Base-by-base conservation (phyloP, 805 yeast species). In the Cyberlindnera lachancei region DNA sequence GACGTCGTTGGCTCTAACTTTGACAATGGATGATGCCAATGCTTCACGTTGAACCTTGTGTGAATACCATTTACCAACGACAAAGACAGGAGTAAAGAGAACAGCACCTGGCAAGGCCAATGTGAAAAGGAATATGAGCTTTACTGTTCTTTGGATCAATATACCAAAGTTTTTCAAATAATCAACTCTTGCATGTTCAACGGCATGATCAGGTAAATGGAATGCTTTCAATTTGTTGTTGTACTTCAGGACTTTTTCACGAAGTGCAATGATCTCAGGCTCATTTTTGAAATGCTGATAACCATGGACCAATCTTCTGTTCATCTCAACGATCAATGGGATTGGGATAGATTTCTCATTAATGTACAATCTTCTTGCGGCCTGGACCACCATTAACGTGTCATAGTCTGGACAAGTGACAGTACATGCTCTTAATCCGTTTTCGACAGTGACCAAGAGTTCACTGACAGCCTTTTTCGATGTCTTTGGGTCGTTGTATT, bases 381-480 rank as follows among this genome's bases (percentile, higher is more conserved):
- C 94, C 58, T 92, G 98, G 27, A 90, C 79, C 14, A 85, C 81
- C 79, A 88, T 83, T 41, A 90, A 63, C n/a, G 96, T 87, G 41
- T 92, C 97, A 60, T 79, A 90, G 52, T 88, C 96, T 18, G 90
- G 88, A 46, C 94, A 84, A 23, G 86, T 82, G 13, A 88, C 94
- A 2, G 98, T 92, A 18, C 90, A 96, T 2, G 94, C 77, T 48
- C 79, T 78, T 34, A 92, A 65, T 8, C 92, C 86, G 35, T 76
- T 72, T 12, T 88, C 79, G 30, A 88, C 72, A 18, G 71, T 66
- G 22, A 79, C 83, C 48, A 90, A 65, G 17, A 90, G 62, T 27
- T 76, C 75, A 36, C 75, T 70, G n/a, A 87, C 82, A 0, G 95
- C 80, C 27, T 75, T 86, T 41, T 80, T 70, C 29, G 84, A 36